Conservation (phyloP, 208 protist species). For the Leishmania guyanensis region DNA sequence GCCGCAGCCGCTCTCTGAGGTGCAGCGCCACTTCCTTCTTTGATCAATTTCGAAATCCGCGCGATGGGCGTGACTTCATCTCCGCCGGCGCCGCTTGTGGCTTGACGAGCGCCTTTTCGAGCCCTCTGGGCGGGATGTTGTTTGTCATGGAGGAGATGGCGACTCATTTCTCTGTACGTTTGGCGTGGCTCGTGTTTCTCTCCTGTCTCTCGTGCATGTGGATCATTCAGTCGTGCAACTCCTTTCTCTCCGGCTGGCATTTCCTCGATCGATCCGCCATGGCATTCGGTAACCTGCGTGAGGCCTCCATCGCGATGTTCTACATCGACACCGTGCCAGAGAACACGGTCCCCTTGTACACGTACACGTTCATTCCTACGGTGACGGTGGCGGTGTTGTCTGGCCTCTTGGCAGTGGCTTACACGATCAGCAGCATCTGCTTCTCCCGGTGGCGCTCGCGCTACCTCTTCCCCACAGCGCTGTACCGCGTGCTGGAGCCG, state of each 20-base stretch:
- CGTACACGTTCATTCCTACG: constrained; percentile 66
- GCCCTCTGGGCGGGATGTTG: constrained; percentile 89
- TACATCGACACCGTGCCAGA: constrained; percentile 52
- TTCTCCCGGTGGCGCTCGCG: constrained; percentile 61
- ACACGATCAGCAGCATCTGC: constrained; percentile 71
- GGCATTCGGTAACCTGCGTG: constrained; percentile 36
- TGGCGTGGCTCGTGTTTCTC: constrained; percentile 90
- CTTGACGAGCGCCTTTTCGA: constrained; percentile 90
- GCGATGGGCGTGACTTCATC: constrained; percentile 91
- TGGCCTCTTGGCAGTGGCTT: constrained; percentile 64
- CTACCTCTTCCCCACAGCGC: constrained; percentile 39
- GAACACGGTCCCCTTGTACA: constrained; percentile 52
- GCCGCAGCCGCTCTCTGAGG: constrained; percentile 58
- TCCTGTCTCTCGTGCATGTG: constrained; percentile 82
- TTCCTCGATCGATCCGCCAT: constrained; percentile 15
- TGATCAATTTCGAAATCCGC: constrained; percentile 64
- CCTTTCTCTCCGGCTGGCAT: constrained; percentile 57
- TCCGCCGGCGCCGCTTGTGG: constrained; percentile 87
- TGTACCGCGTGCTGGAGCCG: constrained; percentile 64
- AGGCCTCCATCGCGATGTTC: constrained; percentile 60
- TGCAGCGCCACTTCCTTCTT: constrained; percentile 63
- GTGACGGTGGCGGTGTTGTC: constrained; percentile 60
- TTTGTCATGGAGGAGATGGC: constrained; percentile 92
- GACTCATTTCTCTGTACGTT: constrained; percentile 70
- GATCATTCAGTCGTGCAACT: constrained; percentile 68